Percentiles rank a stretch among this genome's conserved stretches.
These are phyloP conservation scores for Colletotrichum salicis DNA, from an alignment of 2,329 filamentous ascomycete species.

Conservation along the genomic window DNA sequence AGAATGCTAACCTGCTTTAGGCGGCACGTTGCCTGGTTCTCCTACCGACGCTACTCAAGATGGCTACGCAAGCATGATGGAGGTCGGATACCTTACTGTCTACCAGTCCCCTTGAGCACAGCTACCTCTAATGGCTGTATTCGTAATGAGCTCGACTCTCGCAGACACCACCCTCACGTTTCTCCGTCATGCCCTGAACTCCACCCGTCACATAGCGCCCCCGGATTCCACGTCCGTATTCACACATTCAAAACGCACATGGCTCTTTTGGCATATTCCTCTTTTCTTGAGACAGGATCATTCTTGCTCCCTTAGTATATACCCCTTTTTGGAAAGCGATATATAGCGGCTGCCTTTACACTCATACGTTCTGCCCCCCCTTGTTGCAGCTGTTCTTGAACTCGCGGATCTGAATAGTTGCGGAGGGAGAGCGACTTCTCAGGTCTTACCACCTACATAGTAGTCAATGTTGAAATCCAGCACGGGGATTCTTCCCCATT, in stretches of 20 bases:
- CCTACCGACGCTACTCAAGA: slow-evolving; percentile 59
- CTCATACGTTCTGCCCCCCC: background rate
- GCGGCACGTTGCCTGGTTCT: slow-evolving; percentile 49
- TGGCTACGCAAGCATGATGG: slow-evolving; percentile 60
- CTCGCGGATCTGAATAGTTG: background rate
- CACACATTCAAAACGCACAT: background rate
- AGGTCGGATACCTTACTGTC: slow-evolving; percentile 62
- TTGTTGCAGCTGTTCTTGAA: background rate
- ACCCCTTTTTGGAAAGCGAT: slow-evolving; percentile 5
- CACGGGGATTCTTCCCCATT: background rate
- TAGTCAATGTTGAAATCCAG: background rate
- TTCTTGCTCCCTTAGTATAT: background rate
- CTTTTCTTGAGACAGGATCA: background rate
- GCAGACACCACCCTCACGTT: background rate
- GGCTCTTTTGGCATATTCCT: background rate
- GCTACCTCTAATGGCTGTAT: background rate
- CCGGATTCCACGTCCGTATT: background rate
- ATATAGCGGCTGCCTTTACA: background rate
- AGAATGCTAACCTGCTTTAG: slow-evolving; percentile 9
- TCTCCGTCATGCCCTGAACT: background rate
- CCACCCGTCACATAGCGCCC: background rate
- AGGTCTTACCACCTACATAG: background rate
- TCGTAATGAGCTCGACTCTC: background rate
- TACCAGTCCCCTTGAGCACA: slow-evolving; percentile 40
- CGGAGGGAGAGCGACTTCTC: background rate